Conservation (phyloP, 1,284 basidiomycete species). For the Taiwanofungus camphoratus region DNA sequence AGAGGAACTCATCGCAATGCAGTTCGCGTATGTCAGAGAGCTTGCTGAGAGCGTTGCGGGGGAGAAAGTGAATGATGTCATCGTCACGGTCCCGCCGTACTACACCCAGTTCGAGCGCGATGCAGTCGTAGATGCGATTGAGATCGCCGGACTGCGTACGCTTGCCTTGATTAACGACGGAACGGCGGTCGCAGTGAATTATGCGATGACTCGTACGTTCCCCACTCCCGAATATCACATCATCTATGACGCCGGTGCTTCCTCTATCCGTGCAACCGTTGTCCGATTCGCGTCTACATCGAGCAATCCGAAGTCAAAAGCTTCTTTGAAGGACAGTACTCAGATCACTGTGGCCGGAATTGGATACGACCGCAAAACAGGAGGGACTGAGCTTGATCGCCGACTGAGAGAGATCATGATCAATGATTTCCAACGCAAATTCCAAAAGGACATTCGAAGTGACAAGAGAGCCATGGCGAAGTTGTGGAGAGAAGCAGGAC, state of each 20-base stretch:
- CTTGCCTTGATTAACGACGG: slow-evolving; percentile 90
- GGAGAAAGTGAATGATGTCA: slow-evolving; percentile 75
- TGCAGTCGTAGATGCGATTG: slow-evolving; percentile 86
- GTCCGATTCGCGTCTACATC: slow-evolving; percentile 69
- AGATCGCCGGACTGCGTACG: slow-evolving; percentile 83
- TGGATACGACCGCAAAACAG: slow-evolving; percentile 75
- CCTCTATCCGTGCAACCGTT: slow-evolving; percentile 83
- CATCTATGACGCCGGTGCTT: slow-evolving; percentile 92
- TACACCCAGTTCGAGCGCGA: slow-evolving; percentile 86
- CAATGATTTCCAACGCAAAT: slow-evolving; percentile 68
- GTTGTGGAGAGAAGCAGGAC: slow-evolving; percentile 87
- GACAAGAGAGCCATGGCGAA: slow-evolving; percentile 90
- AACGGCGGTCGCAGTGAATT: slow-evolving; percentile 89
- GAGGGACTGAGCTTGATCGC: slow-evolving; percentile 83
- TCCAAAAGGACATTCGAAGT: slow-evolving; percentile 56
- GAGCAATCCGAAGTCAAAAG: slow-evolving; percentile 40
- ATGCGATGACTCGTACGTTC: slow-evolving; percentile 93
- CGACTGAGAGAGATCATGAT: slow-evolving; percentile 80
- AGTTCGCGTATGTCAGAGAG: slow-evolving; percentile 85
- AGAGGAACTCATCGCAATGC: slow-evolving; percentile 93
- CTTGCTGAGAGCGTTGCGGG: slow-evolving; percentile 78
- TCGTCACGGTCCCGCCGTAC: slow-evolving; percentile 84
- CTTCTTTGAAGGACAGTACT: slow-evolving; percentile 52
- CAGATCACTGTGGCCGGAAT: slow-evolving; percentile 74
- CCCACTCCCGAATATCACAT: slow-evolving; percentile 79